These are phyloP conservation scores for Eutypella sp. DNA, from an alignment of 2,329 filamentous ascomycete species.

Conservation along the genomic window DNA sequence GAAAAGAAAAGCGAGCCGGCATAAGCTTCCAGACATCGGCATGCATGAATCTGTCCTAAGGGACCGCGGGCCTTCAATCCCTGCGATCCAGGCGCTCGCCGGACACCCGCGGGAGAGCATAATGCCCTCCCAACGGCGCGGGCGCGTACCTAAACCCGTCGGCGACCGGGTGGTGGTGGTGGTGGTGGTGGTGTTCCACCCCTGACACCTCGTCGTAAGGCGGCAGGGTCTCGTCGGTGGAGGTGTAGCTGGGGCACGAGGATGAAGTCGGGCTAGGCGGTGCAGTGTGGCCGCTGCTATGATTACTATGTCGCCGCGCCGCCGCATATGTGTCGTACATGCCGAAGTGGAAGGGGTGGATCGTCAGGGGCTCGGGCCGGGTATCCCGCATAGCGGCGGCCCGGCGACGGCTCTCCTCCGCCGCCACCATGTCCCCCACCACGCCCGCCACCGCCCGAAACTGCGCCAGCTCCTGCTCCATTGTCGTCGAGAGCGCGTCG, in stretches of 20 bases:
- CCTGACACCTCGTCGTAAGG: slow-evolving; percentile 34
- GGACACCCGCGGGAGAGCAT: too few relatives aligned
- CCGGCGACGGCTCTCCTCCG: slow-evolving; percentile 31
- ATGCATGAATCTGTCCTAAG: too few relatives aligned
- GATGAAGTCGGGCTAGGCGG: slow-evolving; percentile 23
- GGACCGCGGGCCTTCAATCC: slow-evolving; percentile 9
- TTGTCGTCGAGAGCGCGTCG: slow-evolving; percentile 28
- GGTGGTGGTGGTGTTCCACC: too few relatives aligned
- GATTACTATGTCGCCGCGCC: too few relatives aligned
- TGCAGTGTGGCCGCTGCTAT: too few relatives aligned
- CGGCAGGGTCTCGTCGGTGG: slow-evolving; percentile 35
- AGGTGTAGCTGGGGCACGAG: slow-evolving; percentile 26
- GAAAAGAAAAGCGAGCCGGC: too few relatives aligned
- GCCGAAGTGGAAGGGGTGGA: not conserved
- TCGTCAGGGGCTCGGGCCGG: slow-evolving; percentile 13
- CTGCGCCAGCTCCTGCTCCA: slow-evolving; percentile 45
- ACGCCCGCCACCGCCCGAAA: slow-evolving; percentile 42
- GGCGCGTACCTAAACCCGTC: slow-evolving; percentile 40
- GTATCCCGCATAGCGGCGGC: not conserved
- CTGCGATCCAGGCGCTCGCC: slow-evolving; percentile 22
- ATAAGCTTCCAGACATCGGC: too few relatives aligned
- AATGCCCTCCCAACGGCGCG: slow-evolving; percentile 19
- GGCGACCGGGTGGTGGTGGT: slow-evolving; percentile 32
- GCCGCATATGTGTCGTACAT: slow-evolving; percentile 9
- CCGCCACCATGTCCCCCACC: slow-evolving; percentile 41